These are phyloP conservation scores for Ceratocystis huliohia DNA, from an alignment of 2,329 filamentous ascomycete genomes.

Conservation along the genomic window DNA sequence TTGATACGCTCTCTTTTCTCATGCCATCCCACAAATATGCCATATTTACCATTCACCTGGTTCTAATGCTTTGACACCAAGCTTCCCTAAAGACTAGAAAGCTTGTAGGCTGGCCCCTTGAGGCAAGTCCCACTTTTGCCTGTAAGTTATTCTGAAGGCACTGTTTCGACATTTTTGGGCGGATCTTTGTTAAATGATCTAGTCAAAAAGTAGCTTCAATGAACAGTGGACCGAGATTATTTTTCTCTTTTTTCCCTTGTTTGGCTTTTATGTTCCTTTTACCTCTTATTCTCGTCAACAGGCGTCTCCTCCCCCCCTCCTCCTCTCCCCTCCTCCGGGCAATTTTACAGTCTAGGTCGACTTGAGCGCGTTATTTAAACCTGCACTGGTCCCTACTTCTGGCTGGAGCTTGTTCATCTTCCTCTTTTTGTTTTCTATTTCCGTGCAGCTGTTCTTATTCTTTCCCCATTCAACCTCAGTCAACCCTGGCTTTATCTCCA, in stretches of 20 bases:
- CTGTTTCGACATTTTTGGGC: constrained; percentile 6
- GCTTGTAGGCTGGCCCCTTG: neutral
- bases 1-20: neutral
- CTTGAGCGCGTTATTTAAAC: constrained; percentile 7
- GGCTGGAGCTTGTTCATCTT: neutral
- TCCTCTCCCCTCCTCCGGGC: neutral
- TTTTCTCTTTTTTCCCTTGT: constrained; percentile 1
- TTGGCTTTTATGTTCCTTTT: neutral
- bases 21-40: neutral
- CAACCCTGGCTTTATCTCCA: neutral
- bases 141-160: neutral
- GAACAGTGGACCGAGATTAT: neutral
- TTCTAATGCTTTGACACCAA: neutral
- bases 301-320: neutral
- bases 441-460: neutral
- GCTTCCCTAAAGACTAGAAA: neutral
- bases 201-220: constrained; percentile 3
- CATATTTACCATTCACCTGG: neutral
- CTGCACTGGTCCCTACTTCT: constrained; percentile 10
- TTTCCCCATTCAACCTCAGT: neutral
- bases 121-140: neutral
- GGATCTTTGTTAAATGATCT: constrained; percentile 1
- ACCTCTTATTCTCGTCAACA: constrained; percentile 4
- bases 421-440: constrained; percentile 11
- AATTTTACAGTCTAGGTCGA: neutral